Conservation (phyloP, 371 early-diverging fungal species). For the Dinochytrium kinnereticum region DNA sequence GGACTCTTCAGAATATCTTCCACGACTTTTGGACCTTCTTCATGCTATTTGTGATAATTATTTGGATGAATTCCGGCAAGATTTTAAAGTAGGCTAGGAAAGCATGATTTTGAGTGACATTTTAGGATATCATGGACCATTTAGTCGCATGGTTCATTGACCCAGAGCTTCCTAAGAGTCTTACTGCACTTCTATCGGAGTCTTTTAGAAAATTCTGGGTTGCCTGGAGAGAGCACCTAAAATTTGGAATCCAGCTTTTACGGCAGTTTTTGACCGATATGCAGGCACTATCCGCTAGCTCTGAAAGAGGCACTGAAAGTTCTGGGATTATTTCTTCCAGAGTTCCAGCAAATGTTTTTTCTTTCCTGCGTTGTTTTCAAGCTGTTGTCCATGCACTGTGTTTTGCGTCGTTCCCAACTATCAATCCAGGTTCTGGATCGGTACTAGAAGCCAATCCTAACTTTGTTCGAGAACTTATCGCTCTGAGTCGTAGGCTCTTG, state of each 20-base stretch:
- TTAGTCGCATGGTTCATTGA: slow-evolving; percentile 77
- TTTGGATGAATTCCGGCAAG: slow-evolving; percentile 26
- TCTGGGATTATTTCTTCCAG: not conserved
- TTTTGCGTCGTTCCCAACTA: slow-evolving; percentile 31
- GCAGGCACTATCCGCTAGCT: slow-evolving; percentile 5
- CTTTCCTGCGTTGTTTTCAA: slow-evolving; percentile 28
- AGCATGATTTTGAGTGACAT: slow-evolving; percentile 13
- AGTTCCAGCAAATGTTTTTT: slow-evolving; percentile 7
- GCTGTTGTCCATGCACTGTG: slow-evolving; percentile 35
- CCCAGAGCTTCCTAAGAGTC: slow-evolving; percentile 47
- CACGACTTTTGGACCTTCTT: slow-evolving; percentile 43
- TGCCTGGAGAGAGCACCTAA: slow-evolving; percentile 36
- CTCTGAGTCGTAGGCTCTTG: slow-evolving; percentile 22
- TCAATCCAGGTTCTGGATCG: slow-evolving; percentile 32
- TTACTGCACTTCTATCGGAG: slow-evolving; percentile 41
- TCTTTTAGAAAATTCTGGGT: slow-evolving; percentile 59
- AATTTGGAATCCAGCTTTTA: slow-evolving; percentile 40
- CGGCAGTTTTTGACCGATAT: slow-evolving; percentile 40
- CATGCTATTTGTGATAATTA: slow-evolving; percentile 36
- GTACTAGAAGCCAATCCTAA: slow-evolving; percentile 9
- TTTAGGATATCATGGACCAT: slow-evolving; percentile 67
- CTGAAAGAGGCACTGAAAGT: not conserved
- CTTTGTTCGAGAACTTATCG: slow-evolving; percentile 15
- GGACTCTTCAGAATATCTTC: slow-evolving; percentile 39
- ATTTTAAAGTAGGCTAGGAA: slow-evolving; percentile 30